Base-by-base conservation (phyloP, 345 rosid genomes). In the Gossypium turneri region DNA sequence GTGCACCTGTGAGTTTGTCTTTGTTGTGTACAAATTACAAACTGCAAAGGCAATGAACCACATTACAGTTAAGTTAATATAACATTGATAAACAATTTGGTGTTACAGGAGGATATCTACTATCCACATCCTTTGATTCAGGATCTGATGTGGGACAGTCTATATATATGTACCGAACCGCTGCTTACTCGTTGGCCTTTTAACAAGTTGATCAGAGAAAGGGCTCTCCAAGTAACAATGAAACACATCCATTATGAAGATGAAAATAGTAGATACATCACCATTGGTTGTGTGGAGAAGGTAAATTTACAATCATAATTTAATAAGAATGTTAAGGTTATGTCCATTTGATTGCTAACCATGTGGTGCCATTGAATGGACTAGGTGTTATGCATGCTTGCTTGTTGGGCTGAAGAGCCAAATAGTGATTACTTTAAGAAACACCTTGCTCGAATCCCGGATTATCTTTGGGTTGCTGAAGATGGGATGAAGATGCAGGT, bases 401-500 rank as follows among this genome's bases (percentile, higher is more conserved):
- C 90, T 9, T 92, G 97, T 52, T 92, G 95, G 95, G 93, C 84
- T 20, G 95, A 92, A 78, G 88, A 92, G 68, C 97, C 97, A 29
- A 73, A 87, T 52, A 88, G 92, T 3, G 81, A 81, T 74, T 78
- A 80, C 63, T 89, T 87, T 81, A 90, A 91, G 85, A 91, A 91
- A 67, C 98, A 94, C 79, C 89, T 94, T 24, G 67, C 95, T 44
- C 85, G 98, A 79, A 75, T 92, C 29, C 79, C 93, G 0, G 98
- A 94, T 80, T 94, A 87, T 75, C 64, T 91, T 57, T 94, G 97
- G 98, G 81, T 92, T 70, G 98, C 92, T 58, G 98, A 94, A 82
- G 98, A 94, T 82, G 98, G 98, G 79, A 90, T 94, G 88, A 94
- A 92, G 84, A 84, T 91, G 91, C 94, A 90, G 91, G 93, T 79